phyloP scores from a whole-genome alignment of 78 protist genomes.

The Pigoraptor vietnamica region DNA sequence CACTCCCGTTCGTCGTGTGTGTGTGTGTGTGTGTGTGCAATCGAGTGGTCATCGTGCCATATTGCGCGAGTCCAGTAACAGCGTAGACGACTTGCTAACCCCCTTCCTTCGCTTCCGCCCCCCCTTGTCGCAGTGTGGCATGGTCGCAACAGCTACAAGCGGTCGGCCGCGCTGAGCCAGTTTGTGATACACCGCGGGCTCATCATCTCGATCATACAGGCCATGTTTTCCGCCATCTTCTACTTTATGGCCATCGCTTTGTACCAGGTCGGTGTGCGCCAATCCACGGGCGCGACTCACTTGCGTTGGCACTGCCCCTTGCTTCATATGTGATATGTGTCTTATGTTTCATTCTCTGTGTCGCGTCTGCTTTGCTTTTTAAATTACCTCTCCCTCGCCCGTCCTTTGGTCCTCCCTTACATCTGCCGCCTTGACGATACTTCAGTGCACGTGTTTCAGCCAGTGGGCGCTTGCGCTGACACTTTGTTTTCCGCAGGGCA shows the following conservation, averaged over 20 bases:
- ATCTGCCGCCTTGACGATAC: too few species aligned
- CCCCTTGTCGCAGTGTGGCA: slow-evolving; percentile 23
- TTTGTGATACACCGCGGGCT: slow-evolving; percentile 97
- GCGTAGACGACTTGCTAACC: too few species aligned
- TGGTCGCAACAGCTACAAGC: slow-evolving; percentile 70
- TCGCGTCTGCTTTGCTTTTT: not conserved
- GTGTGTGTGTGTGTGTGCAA: too few species aligned
- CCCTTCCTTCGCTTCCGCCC: not conserved
- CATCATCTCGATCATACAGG: slow-evolving; percentile 90
- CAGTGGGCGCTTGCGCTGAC: too few species aligned
- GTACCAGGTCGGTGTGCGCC: slow-evolving; percentile 45
- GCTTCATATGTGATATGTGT: too few species aligned
- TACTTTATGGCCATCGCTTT: slow-evolving; percentile 86
- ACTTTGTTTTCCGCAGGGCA: too few species aligned
- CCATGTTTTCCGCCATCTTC: slow-evolving; percentile 88
- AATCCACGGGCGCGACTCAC: not conserved
- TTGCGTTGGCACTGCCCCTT: too few species aligned
- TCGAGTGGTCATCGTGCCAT: too few species aligned
- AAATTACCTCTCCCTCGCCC: not conserved
- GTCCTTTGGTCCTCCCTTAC: too few species aligned
- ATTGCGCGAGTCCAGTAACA: too few species aligned
- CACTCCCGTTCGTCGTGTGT: too few species aligned
- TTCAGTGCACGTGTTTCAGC: too few species aligned
- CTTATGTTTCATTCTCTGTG: not conserved
- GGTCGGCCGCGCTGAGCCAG: slow-evolving; percentile 53